These are phyloP conservation scores for Globisporangium spiculum DNA, from an alignment of 352 stramenopile species.

Conservation along the genomic window DNA sequence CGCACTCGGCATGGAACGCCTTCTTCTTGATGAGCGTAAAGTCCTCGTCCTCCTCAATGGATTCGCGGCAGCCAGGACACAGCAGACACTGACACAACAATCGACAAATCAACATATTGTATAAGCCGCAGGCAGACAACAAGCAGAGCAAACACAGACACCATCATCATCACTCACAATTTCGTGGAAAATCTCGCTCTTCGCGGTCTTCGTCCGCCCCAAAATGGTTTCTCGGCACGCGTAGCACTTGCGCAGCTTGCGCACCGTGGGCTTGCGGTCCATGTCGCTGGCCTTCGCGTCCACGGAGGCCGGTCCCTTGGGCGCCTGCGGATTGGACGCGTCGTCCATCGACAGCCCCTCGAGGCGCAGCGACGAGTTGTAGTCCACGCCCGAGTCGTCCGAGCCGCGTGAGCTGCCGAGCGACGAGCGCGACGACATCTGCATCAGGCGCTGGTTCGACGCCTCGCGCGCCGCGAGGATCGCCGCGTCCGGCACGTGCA, in stretches of 20 bases:
- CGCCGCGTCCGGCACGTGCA: constrained; percentile 46
- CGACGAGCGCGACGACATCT: constrained; percentile 39
- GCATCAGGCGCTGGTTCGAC: constrained; percentile 71
- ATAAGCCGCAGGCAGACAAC: background rate
- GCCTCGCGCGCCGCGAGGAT: constrained; percentile 71
- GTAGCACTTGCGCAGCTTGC: constrained; percentile 71
- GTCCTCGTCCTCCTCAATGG: constrained; percentile 77
- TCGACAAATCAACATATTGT: background rate
- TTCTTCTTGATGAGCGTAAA: constrained; percentile 82
- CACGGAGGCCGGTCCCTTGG: constrained; percentile 32
- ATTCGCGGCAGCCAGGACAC: constrained; percentile 66
- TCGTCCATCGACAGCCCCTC: constrained; percentile 28
- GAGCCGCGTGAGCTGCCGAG: constrained; percentile 19
- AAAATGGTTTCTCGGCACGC: constrained; percentile 85
- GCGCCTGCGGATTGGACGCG: constrained; percentile 33
- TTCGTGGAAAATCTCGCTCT: constrained; percentile 83
- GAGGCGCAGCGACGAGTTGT: constrained; percentile 34
- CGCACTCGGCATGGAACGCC: constrained; percentile 76
- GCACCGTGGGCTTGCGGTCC: constrained; percentile 67
- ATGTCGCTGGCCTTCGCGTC: constrained; percentile 57
- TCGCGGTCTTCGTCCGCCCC: constrained; percentile 68
- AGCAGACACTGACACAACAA: constrained; percentile 50
- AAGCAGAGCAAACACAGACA: too few species aligned
- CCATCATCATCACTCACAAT: constrained; percentile 41
- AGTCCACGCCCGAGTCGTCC: constrained; percentile 31